A percentile compares a stretch with the other conserved stretches of the same genome.
Conservation (phyloP, 2,329 filamentous ascomycete genomes). For the Beauveria sp. region DNA sequence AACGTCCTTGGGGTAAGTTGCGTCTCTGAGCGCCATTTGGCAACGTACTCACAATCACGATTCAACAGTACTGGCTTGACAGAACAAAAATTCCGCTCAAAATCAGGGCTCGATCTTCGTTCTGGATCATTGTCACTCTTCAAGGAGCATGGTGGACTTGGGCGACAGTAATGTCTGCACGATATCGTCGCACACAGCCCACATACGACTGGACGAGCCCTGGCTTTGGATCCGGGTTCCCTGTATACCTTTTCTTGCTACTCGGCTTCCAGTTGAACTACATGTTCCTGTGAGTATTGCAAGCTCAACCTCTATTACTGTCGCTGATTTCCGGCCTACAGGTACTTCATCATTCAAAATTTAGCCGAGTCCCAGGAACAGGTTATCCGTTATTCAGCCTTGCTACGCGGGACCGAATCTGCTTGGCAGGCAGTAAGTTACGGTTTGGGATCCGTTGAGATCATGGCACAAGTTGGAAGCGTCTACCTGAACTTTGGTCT, state of each 20-base stretch:
- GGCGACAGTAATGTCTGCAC: constrained; percentile 57
- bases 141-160: constrained; percentile 69
- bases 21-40: background rate
- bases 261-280: constrained; percentile 68
- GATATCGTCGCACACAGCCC: constrained; percentile 48
- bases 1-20: constrained; percentile 53
- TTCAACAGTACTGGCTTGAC: constrained; percentile 47
- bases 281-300: constrained; percentile 50
- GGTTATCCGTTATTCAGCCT: constrained; percentile 58
- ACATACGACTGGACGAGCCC: constrained; percentile 57
- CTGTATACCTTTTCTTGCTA: constrained; percentile 59
- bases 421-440: constrained; percentile 69
- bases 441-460: constrained; percentile 51
- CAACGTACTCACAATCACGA: constrained; percentile 7
- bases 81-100: constrained; percentile 46
- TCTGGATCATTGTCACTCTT: constrained; percentile 44
- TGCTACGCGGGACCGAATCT: constrained; percentile 63
- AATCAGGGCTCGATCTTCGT: constrained; percentile 45
- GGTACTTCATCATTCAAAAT: constrained; percentile 64
- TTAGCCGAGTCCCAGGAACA: constrained; percentile 54
- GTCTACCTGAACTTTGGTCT: constrained; percentile 65
- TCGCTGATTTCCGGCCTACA: constrained; percentile 18
- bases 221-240: constrained; percentile 60
- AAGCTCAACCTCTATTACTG: background rate
- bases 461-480: constrained; percentile 58